A percentile compares a stretch with the other conserved stretches of the same genome.
These are phyloP conservation scores for Diatrype stigma DNA, from an alignment of 2,329 filamentous ascomycete species.

Conservation along the genomic window DNA sequence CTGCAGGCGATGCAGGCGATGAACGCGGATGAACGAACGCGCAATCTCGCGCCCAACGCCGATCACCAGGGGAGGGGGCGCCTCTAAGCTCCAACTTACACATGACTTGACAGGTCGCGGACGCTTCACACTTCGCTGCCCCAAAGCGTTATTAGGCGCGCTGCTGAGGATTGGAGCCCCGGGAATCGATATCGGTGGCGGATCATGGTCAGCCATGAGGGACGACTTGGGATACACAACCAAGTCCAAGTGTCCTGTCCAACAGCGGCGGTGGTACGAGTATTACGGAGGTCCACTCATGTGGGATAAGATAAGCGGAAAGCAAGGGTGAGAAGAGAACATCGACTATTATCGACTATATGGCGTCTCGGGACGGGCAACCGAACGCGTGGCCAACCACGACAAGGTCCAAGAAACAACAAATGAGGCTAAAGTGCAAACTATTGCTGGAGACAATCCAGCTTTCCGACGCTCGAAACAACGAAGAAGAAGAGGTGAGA, in stretches of 20 bases:
- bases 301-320: background rate
- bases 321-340: background rate
- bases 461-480: background rate
- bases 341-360: too few relatives aligned
- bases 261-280: background rate
- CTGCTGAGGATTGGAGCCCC: constrained; percentile 11
- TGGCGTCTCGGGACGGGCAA: too few relatives aligned
- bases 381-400: background rate
- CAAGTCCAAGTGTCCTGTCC: too few relatives aligned
- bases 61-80: constrained; percentile 1
- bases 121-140: constrained; percentile 21
- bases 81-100: background rate
- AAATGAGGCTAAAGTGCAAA: background rate
- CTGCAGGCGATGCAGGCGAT: background rate
- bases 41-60: constrained; percentile 9
- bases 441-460: background rate
- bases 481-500: background rate
- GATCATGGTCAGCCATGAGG: background rate
- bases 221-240: background rate
- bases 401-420: background rate
- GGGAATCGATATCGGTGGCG: background rate
- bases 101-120: constrained; percentile 26
- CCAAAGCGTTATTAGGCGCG: constrained; percentile 4
- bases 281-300: background rate
- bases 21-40: background rate